A percentile compares a stretch with the other conserved stretches of the same genome.
Evolutionary conservation across 768 basidiomycete genomes (phyloP).

Genomic region (Leccinum barrowsii): DNA sequence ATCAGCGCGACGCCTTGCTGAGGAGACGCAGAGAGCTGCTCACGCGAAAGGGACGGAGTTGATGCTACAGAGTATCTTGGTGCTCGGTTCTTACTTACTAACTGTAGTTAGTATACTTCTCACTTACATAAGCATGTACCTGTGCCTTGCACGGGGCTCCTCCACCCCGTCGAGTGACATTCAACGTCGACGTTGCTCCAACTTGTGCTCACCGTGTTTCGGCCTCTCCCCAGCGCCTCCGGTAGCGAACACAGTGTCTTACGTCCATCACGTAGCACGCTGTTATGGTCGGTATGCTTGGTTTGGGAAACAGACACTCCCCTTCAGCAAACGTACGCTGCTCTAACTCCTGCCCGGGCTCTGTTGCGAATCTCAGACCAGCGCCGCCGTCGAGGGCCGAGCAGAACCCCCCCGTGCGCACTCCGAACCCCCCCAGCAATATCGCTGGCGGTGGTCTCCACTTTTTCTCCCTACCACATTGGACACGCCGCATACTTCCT

Average conservation of each 20-base stretch:
- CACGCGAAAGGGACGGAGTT: slow-evolving; percentile 31
- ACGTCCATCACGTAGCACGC: background rate
- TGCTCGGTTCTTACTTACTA: background rate
- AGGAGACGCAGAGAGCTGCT: slow-evolving; percentile 52
- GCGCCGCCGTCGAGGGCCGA: slow-evolving; percentile 45
- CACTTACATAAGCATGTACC: background rate
- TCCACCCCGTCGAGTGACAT: background rate
- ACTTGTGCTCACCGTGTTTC: slow-evolving; percentile 1
- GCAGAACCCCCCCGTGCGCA: slow-evolving; percentile 42
- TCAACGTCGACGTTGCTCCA: background rate
- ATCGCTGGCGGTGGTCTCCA: slow-evolving; percentile 39
- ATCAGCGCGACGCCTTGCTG: slow-evolving; percentile 60
- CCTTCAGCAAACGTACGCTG: slow-evolving; percentile 27
- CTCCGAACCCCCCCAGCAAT: slow-evolving; percentile 37
- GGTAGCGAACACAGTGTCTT: background rate
- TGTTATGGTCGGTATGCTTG: slow-evolving; percentile 38
- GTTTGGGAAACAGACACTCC: slow-evolving; percentile 33
- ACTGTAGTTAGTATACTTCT: background rate
- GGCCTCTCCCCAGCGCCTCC: slow-evolving; percentile 1
- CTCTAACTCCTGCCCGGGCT: slow-evolving; percentile 18
- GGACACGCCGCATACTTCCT: slow-evolving; percentile 51
- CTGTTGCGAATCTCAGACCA: slow-evolving; percentile 28
- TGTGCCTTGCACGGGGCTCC: background rate
- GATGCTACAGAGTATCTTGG: background rate
- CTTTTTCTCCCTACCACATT: slow-evolving; percentile 65